Evolutionary conservation across 73 alveolate genomes (phyloP).

Genomic region (Tetrahymena elliotti): DNA sequence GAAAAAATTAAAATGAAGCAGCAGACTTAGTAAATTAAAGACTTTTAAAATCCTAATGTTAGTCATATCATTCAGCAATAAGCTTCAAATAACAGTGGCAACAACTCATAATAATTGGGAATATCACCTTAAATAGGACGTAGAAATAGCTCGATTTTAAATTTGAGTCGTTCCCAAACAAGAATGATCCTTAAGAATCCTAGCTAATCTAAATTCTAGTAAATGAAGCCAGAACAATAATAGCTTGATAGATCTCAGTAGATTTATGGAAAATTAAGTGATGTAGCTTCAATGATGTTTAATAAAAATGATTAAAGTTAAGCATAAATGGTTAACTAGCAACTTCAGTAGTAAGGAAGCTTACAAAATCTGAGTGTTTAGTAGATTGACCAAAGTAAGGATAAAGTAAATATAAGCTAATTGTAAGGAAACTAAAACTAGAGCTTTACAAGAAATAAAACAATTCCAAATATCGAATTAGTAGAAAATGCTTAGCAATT

Average conservation of each 20-base stretch:
- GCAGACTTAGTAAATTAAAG: background rate
- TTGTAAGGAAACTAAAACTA: background rate
- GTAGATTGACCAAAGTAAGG: background rate
- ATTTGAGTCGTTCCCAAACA: background rate
- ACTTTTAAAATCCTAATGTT: background rate
- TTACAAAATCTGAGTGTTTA: background rate
- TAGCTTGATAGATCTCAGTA: background rate
- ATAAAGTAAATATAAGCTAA: background rate
- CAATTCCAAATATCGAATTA: background rate
- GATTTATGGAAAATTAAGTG: background rate
- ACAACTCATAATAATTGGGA: background rate
- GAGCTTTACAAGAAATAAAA: background rate
- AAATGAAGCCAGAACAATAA: background rate
- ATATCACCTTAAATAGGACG: background rate
- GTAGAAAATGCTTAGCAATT: background rate
- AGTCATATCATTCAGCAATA: background rate
- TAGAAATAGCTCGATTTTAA: background rate
- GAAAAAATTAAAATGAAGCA: background rate
- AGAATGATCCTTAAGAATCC: background rate
- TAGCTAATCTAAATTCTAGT: background rate
- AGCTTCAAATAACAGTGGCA: background rate
- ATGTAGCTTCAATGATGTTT: background rate
- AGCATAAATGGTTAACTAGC: background rate
- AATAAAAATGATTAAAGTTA: background rate
- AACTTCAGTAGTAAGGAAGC: background rate